These are phyloP conservation scores for Nematodospora anomalae DNA, from an alignment of 1,139 yeast genomes.

Conservation along the genomic window DNA sequence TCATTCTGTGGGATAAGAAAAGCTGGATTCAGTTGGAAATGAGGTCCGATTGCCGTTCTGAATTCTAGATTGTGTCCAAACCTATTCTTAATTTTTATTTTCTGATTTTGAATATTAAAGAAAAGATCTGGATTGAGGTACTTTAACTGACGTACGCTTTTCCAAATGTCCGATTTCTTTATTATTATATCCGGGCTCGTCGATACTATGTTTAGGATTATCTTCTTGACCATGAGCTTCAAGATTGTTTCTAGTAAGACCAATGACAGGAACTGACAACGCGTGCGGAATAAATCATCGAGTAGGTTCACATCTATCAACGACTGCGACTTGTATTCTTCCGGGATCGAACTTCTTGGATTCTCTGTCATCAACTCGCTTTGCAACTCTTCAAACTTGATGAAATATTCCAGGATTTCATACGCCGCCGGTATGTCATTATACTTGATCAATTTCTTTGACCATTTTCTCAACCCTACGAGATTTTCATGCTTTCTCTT, in stretches of 20 bases:
- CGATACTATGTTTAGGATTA: constrained; percentile 5
- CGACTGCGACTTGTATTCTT: neutral
- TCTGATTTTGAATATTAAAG: constrained; percentile 1
- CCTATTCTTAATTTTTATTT: neutral
- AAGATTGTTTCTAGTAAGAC: constrained; percentile 10
- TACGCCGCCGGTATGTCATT: constrained; percentile 51
- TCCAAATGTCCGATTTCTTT: constrained; percentile 4
- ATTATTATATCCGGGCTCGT: neutral
- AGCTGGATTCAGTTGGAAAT: neutral
- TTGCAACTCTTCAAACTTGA: constrained; percentile 49
- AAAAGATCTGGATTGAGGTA: constrained; percentile 5
- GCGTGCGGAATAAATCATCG: neutral
- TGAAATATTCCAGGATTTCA: constrained; percentile 53
- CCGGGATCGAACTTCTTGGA: neutral
- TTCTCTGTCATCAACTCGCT: constrained; percentile 21
- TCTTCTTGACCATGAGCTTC: constrained; percentile 6
- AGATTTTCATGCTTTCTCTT: constrained; percentile 8
- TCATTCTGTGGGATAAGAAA: neutral
- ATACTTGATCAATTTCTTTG: constrained; percentile 27
- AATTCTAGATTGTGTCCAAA: neutral
- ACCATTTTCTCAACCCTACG: constrained; percentile 7
- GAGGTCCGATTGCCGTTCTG: neutral
- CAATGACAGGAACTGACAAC: constrained; percentile 5
- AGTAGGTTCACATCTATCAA: neutral
- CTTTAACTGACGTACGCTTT: constrained; percentile 1